Evolutionary conservation across 2,329 filamentous ascomycete species (phyloP).

Genomic region (Epichloe festucae): DNA sequence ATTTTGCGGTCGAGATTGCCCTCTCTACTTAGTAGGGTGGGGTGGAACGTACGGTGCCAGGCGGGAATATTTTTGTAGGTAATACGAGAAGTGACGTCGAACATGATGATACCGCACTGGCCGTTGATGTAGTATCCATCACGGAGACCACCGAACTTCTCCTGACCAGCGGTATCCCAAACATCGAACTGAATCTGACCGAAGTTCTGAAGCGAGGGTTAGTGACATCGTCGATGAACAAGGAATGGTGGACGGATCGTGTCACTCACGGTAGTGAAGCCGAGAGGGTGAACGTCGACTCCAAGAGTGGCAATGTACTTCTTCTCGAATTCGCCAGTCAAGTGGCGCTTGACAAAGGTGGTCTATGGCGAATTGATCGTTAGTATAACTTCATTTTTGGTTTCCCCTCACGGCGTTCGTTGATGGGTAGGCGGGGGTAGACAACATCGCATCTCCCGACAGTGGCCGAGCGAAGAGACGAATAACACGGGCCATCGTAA

Average conservation of each 20-base stretch:
- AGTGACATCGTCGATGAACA: constrained; percentile 4
- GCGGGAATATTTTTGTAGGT: constrained; percentile 99
- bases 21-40: background rate
- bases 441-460: constrained; percentile 4
- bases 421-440: constrained; percentile 12
- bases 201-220: constrained; percentile 51
- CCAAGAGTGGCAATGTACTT: constrained; percentile 99
- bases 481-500: background rate
- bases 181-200: constrained; percentile 97
- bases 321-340: constrained; percentile 99
- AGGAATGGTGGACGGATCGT: constrained; percentile 4
- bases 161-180: constrained; percentile 97
- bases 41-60: constrained; percentile 81
- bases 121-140: constrained; percentile 99
- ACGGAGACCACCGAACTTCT: constrained; percentile 98
- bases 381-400: background rate
- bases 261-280: constrained; percentile 84
- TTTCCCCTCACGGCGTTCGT: background rate
- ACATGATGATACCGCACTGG: constrained; percentile 99
- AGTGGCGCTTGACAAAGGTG: constrained; percentile 99
- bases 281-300: constrained; percentile 98
- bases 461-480: constrained; percentile 9
- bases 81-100: constrained; percentile 97
- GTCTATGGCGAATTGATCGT: constrained; percentile 46
- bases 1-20: background rate